Base-by-base conservation (phyloP, 495 filamentous ascomycete species). In the Parathielavia hyrcaniae region DNA sequence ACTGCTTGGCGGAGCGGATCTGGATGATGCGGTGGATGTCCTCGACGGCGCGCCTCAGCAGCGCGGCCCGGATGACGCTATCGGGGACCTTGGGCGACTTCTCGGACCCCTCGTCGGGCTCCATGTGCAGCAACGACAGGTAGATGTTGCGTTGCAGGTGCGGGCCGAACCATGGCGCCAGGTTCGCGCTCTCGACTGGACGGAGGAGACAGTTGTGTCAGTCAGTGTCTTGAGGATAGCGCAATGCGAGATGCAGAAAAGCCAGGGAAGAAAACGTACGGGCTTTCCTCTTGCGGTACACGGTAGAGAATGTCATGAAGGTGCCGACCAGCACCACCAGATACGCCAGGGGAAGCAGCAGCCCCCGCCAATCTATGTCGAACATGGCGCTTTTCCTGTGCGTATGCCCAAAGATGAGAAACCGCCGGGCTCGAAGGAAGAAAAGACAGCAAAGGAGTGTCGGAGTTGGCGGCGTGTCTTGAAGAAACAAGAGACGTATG, bases 91-190 rank as follows among this genome's bases (percentile, higher is more conserved):
- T 83, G 53, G 84, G 79, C 19, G 77, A 60, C 71, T 89, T 88
- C 66, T 92, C 87, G 53, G 84, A 79, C 19, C 79, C 81, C 54
- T 77, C 73, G 50, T 81, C 79, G 47, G 87, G 87, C 58, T 93
- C 88, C 64, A 90, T 79, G 71, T 97, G 91, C 9, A 97, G 78
- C 38, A 98, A 85, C 32, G 89, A 88, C 58, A 95, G 83, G 77
- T 98, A 98, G 65, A 98, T 85, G 71, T 97, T 90, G 64, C 91
- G 88, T 71, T 92, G 87, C 39, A 91, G 75, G 69, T 98, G 91
- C 36, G 88, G 78, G 17, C 83, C 83, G 72, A 97, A 97, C 92
- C 92, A 98, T 69, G 91, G 89, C 60, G 85, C 89, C 43, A 97
- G 79, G 57, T 87, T 86, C 35, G 86, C 83, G 58, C 87, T 85